A percentile compares a stretch with the other conserved stretches of the same genome.
These are phyloP conservation scores for Chlamydomonas sphaeroides DNA, from an alignment of 139 green algal species.

Conservation along the genomic window DNA sequence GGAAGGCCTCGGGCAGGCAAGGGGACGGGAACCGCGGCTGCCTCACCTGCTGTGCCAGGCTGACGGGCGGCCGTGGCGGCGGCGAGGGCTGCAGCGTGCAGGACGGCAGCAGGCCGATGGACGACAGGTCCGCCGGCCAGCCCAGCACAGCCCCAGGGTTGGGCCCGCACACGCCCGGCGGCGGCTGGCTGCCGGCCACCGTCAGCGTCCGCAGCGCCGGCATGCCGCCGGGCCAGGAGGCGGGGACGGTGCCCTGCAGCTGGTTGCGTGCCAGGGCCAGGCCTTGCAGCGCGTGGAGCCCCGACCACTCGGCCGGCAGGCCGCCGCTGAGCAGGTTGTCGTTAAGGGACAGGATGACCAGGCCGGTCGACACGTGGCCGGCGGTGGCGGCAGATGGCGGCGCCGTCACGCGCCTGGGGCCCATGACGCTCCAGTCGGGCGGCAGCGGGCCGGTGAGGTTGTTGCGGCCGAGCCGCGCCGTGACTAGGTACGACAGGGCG, in stretches of 20 bases:
- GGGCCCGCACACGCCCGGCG: slow-evolving; percentile 4
- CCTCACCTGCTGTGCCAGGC: too few species aligned
- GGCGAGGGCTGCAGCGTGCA: not conserved
- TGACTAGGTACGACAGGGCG: slow-evolving; percentile 4
- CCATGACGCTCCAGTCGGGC: not conserved
- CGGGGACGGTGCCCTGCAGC: slow-evolving; percentile 3
- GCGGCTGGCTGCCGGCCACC: not conserved
- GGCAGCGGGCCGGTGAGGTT: not conserved
- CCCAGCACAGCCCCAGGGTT: slow-evolving; percentile 1
- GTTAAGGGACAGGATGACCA: not conserved
- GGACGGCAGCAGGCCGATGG: not conserved
- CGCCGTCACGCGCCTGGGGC: not conserved
- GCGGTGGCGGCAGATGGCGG: too few species aligned
- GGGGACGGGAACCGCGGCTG: too few species aligned
- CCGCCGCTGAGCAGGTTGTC: slow-evolving; percentile 19
- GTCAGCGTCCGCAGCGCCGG: not conserved
- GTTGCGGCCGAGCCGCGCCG: not conserved
- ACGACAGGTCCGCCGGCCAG: not conserved
- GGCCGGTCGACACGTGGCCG: too few species aligned
- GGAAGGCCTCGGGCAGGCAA: too few species aligned
- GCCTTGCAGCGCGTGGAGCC: not conserved
- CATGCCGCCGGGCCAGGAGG: slow-evolving; percentile 10
- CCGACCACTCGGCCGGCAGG: slow-evolving; percentile 10
- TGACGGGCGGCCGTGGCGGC: too few species aligned
- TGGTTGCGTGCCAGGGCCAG: slow-evolving; percentile 16